Conservation (phyloP, 2,329 filamentous ascomycete species). For the Apiospora saccharicola region DNA sequence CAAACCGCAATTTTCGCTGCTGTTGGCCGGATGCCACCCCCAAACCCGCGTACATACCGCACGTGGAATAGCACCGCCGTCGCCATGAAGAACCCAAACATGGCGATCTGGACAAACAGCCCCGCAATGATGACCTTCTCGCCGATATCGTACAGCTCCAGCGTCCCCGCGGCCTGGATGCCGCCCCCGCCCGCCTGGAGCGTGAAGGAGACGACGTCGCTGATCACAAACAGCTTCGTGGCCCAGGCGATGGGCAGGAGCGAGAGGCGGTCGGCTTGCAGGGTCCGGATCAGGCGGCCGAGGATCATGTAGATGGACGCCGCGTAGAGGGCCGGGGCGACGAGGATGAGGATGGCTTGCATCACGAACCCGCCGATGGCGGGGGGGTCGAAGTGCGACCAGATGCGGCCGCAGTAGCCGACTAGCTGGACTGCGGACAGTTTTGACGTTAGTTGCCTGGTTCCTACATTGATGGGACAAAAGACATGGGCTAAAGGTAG, state of each 20-base stretch:
- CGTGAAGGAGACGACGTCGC: constrained; percentile 54
- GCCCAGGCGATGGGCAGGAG: constrained; percentile 50
- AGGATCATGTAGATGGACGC: constrained; percentile 37
- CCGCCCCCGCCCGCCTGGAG: constrained; percentile 44
- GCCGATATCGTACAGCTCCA: constrained; percentile 40
- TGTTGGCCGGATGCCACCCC: neutral
- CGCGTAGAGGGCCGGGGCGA: constrained; percentile 49
- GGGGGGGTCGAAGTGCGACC: constrained; percentile 34
- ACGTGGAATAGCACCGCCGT: constrained; percentile 51
- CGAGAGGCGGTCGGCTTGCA: constrained; percentile 47
- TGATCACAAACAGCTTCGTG: constrained; percentile 55
- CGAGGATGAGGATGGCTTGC: constrained; percentile 45
- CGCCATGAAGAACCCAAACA: constrained; percentile 57
- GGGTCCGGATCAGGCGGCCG: constrained; percentile 45
- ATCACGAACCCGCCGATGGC: constrained; percentile 42
- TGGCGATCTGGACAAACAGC: constrained; percentile 57
- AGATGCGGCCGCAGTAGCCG: constrained; percentile 43
- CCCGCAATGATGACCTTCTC: constrained; percentile 56
- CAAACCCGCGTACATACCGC: constrained; percentile 22
- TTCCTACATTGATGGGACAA: too few species aligned
- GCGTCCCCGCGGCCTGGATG: constrained; percentile 33
- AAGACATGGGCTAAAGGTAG: too few species aligned
- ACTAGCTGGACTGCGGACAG: constrained; percentile 44
- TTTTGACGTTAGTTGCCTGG: too few species aligned
- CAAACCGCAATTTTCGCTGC: neutral